These are phyloP conservation scores for Dactylorhiza incarnata DNA, from an alignment of 106 monocot genomes.

Conservation along the genomic window DNA sequence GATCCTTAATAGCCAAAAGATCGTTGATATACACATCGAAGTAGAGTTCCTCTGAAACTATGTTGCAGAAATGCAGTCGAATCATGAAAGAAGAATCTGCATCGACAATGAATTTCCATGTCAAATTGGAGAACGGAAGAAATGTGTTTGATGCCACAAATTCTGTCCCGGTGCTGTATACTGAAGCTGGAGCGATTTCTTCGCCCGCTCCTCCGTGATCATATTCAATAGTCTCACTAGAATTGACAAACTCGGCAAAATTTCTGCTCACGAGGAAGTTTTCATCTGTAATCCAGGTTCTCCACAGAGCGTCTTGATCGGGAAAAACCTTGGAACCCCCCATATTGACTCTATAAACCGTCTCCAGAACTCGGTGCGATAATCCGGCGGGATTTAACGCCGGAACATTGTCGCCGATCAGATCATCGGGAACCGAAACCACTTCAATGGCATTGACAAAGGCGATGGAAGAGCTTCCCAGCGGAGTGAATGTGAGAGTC, in stretches of 20 bases:
- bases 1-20: neutral
- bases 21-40: constrained; percentile 11
- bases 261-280: constrained; percentile 19
- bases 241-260: constrained; percentile 4
- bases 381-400: constrained; percentile 11
- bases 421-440: constrained; percentile 52
- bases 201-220: constrained; percentile 18
- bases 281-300: constrained; percentile 47
- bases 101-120: constrained; percentile 17
- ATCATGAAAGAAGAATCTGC: neutral
- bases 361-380: constrained; percentile 30
- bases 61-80: constrained; percentile 13
- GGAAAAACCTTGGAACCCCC: constrained; percentile 38
- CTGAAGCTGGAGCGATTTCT: constrained; percentile 38
- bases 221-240: constrained; percentile 10
- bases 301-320: constrained; percentile 38
- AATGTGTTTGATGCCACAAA: constrained; percentile 6
- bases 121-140: neutral
- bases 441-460: constrained; percentile 73
- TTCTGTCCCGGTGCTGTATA: constrained; percentile 31
- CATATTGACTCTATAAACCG: constrained; percentile 56
- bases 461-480: constrained; percentile 21
- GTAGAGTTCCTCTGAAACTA: neutral
- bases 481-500: constrained; percentile 38
- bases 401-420: constrained; percentile 23